Evolutionary conservation across 2,329 filamentous ascomycete genomes (phyloP), one percentile per base, ranked within the genome.

Genomic region (Cucurbitaria berberidis): DNA sequence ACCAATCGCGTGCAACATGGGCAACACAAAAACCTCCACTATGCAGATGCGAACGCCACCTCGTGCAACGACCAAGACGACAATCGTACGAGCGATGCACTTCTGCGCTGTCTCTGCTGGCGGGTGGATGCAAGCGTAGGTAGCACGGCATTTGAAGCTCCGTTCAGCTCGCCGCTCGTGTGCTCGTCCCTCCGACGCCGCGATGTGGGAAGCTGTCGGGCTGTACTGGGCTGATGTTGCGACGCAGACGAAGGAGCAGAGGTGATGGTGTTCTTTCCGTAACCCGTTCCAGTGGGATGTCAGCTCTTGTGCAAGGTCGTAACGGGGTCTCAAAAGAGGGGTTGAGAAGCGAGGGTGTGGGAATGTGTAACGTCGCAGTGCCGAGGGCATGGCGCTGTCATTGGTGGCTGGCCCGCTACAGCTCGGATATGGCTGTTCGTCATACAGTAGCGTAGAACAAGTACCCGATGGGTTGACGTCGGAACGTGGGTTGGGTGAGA

Each of bases 21-120:
- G 39, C 18, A 5, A 18, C 34, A 21, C 16, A 24, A 11, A 26
- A 29, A 4, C 38, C 32, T 29, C 30, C 30, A 35, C 21, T 32
- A 36, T 44, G 24, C 48, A 45, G 45, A 39, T 42, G 53, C 19
- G 38, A 42, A 51, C 51, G 51, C 51, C 47, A 44, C 38, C 36
- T 46, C 15, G 41, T 51, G 34, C 24, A 10, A 40, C 40, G 24
- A 29, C 18, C 13, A 35, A 38, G 42, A 19, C 13, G 34, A 16
- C 15, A 44, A 52, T 50, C 50, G 44, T 53, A 53, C 50, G 50
- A 48, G 32, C n/a, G 11, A 24, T 10, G 45, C 36, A 22, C 15
- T 21, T 39, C n/a, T 51, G 48, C 41, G 39, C 41, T 38, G 38
- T n/a, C 32, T 16, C 24, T 26, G n/a, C 36, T 36, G 45, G 22